A percentile compares a stretch with the other conserved stretches of the same genome.
phyloP scores from a whole-genome alignment of 805 yeast species.

The Suhomyces faveliae region DNA sequence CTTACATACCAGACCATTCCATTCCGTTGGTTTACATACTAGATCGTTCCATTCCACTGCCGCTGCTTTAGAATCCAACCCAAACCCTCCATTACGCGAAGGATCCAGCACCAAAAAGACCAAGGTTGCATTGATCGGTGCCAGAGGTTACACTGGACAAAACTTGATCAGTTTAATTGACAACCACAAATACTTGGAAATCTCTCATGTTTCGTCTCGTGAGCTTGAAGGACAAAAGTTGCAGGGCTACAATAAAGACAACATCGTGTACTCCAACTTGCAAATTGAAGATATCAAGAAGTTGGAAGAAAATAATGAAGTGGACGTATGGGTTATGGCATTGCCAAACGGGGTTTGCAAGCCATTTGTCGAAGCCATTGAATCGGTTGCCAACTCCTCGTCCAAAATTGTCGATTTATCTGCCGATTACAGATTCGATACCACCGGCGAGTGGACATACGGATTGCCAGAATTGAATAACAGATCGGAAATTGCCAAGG shows the following conservation, averaged over 20 bases:
- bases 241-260: constrained; percentile 80
- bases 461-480: constrained; percentile 91
- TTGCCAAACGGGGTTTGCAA: constrained; percentile 96
- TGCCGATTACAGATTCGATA: constrained; percentile 95
- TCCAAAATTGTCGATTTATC: constrained; percentile 88
- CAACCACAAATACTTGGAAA: constrained; percentile 81
- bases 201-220: constrained; percentile 93
- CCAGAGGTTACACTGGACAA: constrained; percentile 97
- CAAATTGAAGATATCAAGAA: constrained; percentile 81
- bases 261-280: constrained; percentile 79
- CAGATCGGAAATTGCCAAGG: constrained; percentile 62
- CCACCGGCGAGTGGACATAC: constrained; percentile 83
- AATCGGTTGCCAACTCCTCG: constrained; percentile 57
- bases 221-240: constrained; percentile 86
- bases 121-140: constrained; percentile 92
- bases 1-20: constrained; percentile 46
- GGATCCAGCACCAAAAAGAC: constrained; percentile 63
- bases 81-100: constrained; percentile 68
- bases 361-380: constrained; percentile 81
- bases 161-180: constrained; percentile 85
- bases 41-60: constrained; percentile 12
- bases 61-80: constrained; percentile 44
- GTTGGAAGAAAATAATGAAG: constrained; percentile 71
- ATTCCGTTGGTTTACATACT: constrained; percentile 3
- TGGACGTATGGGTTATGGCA: constrained; percentile 99